Conservation (phyloP, 1,139 yeast species). For the Lodderomyces jiufengensis region DNA sequence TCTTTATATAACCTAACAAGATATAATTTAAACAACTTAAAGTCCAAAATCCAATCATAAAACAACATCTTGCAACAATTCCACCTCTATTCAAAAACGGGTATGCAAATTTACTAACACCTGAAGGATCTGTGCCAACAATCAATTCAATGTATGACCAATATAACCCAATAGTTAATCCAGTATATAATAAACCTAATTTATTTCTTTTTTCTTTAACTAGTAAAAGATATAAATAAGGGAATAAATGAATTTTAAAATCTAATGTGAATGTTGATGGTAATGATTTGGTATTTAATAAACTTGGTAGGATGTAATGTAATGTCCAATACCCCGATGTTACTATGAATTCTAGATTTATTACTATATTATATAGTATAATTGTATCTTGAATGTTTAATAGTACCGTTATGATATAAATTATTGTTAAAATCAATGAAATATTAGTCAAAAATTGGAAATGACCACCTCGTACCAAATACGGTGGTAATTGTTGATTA, state of each 20-base stretch:
- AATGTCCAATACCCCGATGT: constrained; percentile 23
- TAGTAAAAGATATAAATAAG: constrained; percentile 15
- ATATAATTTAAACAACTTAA: constrained; percentile 10
- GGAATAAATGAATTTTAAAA: constrained; percentile 22
- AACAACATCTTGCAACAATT: constrained; percentile 7
- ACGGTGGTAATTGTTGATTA: constrained; percentile 30
- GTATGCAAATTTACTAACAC: constrained; percentile 17
- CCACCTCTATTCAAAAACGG: constrained; percentile 17
- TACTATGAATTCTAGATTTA: constrained; percentile 21
- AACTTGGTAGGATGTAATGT: constrained; percentile 17
- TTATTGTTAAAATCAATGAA: constrained; percentile 20
- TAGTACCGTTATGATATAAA: constrained; percentile 6
- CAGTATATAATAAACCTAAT: constrained; percentile 6
- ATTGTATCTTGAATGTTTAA: constrained; percentile 1
- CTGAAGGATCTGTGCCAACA: constrained; percentile 6
- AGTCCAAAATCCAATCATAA: constrained; percentile 8
- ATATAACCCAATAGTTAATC: constrained; percentile 6
- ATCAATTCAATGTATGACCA: constrained; percentile 12
- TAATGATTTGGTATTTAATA: constrained; percentile 19
- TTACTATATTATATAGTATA: constrained; percentile 12
- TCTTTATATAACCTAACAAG: constrained; percentile 6
- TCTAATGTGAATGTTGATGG: constrained; percentile 17
- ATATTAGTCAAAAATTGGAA: constrained; percentile 62
- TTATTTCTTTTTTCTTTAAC: constrained; percentile 5
- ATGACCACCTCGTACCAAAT: constrained; percentile 50